phyloP scores from a whole-genome alignment of 1,284 basidiomycete species.

The Spongispora temasekensis region DNA sequence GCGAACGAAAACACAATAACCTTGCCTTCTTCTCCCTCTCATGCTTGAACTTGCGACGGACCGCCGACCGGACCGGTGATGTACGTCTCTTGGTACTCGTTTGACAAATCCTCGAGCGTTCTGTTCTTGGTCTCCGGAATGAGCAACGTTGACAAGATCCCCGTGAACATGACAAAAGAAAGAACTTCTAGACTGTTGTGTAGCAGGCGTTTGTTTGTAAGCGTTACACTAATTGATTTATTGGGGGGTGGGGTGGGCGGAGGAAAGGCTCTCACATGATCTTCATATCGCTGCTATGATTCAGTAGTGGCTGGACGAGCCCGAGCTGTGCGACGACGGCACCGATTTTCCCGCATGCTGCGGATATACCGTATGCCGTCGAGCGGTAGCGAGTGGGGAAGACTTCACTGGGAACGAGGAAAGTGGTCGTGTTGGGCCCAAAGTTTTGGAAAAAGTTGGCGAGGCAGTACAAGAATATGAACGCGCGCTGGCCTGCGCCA shows the following conservation, averaged over 20 bases:
- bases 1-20: too few species aligned
- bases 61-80: constrained; percentile 31
- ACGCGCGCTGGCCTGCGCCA: constrained; percentile 40
- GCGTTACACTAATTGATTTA: too few species aligned
- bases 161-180: constrained; percentile 60
- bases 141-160: constrained; percentile 58
- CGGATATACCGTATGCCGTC: constrained; percentile 72
- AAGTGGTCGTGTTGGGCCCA: constrained; percentile 78
- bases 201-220: not conserved
- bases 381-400: constrained; percentile 78
- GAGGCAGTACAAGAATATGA: constrained; percentile 66
- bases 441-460: constrained; percentile 58
- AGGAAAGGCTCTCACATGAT: constrained; percentile 32
- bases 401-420: constrained; percentile 67
- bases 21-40: too few species aligned
- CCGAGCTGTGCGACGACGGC: constrained; percentile 69
- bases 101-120: constrained; percentile 57
- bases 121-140: constrained; percentile 61
- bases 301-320: constrained; percentile 43
- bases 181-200: constrained; percentile 45
- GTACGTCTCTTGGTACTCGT: constrained; percentile 53
- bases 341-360: constrained; percentile 68
- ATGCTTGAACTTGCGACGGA: constrained; percentile 6
- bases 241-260: too few species aligned
- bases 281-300: constrained; percentile 42